Base-by-base conservation (phyloP, 73 alveolate genomes). In the Blepharisma stoltei region DNA sequence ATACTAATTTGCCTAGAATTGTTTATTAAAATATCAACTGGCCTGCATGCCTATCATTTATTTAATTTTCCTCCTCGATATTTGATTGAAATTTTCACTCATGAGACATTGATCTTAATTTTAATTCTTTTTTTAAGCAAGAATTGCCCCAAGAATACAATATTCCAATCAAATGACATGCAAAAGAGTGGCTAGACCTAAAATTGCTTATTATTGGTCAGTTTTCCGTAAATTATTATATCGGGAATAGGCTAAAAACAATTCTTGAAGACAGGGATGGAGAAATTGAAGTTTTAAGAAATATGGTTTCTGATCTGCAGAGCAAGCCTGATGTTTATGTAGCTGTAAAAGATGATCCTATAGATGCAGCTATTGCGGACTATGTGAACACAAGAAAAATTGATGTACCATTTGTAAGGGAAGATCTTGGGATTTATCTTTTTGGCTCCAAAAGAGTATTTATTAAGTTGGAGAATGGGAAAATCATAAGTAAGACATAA, bases 331-430 rank as follows among this genome's bases (percentile, higher is more conserved):
- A 52, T 7, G 23, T 54, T 11, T 80, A 54, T 75, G 41, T 32
- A 25, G 77, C 88, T 6, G 70, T 25, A 38, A 80, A 80, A 65
- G 88, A 79, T 25, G 88, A 80, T 54, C 83, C 49, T n/a, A 48
- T 71, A 6, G 88, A 80, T 43, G 20, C 52, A 5, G 67, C 71
- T 54, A 14, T 76, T 9, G 83, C 83, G 1, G 83, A 76, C 3
- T 76, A 21, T 54, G 49, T 76, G 4, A 76, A 76, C 67, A 76
- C 70, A 43, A 23, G 68, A 14, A 20, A 32, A 18, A 20, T 52
- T 45, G 48, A 76, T 5, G 78, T 76, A 0, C 70, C 70, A 47
- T 76, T 76, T 20, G 50, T 52, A 23, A 50, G 83, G 6, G 77
- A 54, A 67, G 48, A 41, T n/a, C 71, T 8, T n/a, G 83, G 83